Percentiles rank a stretch among this genome's conserved stretches.
Conservation (phyloP, 2,329 filamentous ascomycete species). For the Coniella vitis region DNA sequence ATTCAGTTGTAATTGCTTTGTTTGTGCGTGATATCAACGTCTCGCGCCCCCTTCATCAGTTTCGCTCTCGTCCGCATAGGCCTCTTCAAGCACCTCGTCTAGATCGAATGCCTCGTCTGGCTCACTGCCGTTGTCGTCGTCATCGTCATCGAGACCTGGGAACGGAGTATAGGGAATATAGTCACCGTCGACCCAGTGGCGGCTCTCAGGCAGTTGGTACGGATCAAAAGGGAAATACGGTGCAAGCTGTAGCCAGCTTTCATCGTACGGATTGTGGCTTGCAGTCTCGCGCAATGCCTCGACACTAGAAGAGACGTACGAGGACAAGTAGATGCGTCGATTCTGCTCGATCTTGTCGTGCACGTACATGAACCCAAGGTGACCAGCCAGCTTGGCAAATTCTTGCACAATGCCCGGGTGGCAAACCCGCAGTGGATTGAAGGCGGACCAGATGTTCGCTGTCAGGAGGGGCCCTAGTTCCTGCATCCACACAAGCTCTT, state of each 20-base stretch:
- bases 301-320: slow-evolving; percentile 54
- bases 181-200: slow-evolving; percentile 77
- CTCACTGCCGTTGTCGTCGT: slow-evolving; percentile 47
- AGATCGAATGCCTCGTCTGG: slow-evolving; percentile 42
- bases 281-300: slow-evolving; percentile 45
- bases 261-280: slow-evolving; percentile 51
- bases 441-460: slow-evolving; percentile 73
- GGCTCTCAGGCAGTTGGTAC: slow-evolving; percentile 82
- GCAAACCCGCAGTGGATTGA: slow-evolving; percentile 95
- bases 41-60: slow-evolving; percentile 21
- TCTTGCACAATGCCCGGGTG: slow-evolving; percentile 84
- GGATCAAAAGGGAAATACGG: slow-evolving; percentile 98
- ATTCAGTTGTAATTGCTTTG: background rate
- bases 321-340: slow-evolving; percentile 76
- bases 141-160: slow-evolving; percentile 56
- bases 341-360: slow-evolving; percentile 85
- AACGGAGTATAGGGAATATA: slow-evolving; percentile 77
- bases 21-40: background rate
- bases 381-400: slow-evolving; percentile 81
- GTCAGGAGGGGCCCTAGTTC: slow-evolving; percentile 68
- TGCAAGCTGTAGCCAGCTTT: slow-evolving; percentile 78
- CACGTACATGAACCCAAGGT: slow-evolving; percentile 83
- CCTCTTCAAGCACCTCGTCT: slow-evolving; percentile 25
- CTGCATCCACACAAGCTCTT: slow-evolving; percentile 72
- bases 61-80: slow-evolving; percentile 26